Percentiles rank a stretch among this genome's conserved stretches.
Evolutionary conservation across 2,329 filamentous ascomycete species (phyloP).

Genomic region (Septoria petroselini): DNA sequence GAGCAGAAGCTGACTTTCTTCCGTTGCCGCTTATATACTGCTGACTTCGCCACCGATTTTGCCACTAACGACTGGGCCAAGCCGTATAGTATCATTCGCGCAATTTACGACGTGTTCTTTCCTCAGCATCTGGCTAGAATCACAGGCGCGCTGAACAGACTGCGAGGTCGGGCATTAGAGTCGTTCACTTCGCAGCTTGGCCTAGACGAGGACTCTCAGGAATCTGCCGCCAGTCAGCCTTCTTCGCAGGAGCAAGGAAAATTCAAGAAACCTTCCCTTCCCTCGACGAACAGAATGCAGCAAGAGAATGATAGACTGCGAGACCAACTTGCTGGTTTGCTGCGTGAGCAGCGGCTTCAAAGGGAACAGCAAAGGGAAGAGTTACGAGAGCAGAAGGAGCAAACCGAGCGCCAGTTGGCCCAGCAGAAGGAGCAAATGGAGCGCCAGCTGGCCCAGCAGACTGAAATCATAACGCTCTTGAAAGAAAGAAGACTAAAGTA

Average conservation of each 20-base stretch:
- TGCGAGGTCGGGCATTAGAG: not conserved
- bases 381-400: not conserved
- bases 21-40: not conserved
- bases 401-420: not conserved
- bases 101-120: conserved; percentile 1
- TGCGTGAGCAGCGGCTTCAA: not conserved
- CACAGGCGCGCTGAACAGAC: not conserved
- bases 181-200: conserved; percentile 10
- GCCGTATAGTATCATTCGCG: not conserved
- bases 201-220: conserved; percentile 3
- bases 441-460: not conserved
- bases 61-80: not conserved
- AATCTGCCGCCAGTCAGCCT: not conserved
- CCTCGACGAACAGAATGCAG: not conserved
- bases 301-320: conserved; percentile 9
- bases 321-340: not conserved
- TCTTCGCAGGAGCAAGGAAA: conserved; percentile 2
- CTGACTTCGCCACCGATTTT: not conserved
- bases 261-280: not conserved
- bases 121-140: conserved; percentile 3
- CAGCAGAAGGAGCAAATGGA: not conserved
- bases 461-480: not conserved
- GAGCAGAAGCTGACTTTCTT: conserved; percentile 2
- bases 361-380: not conserved
- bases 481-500: not conserved